Evolutionary conservation across 129 eudicot species (phyloP).

Genomic region (Gnaphalium uliginosum): DNA sequence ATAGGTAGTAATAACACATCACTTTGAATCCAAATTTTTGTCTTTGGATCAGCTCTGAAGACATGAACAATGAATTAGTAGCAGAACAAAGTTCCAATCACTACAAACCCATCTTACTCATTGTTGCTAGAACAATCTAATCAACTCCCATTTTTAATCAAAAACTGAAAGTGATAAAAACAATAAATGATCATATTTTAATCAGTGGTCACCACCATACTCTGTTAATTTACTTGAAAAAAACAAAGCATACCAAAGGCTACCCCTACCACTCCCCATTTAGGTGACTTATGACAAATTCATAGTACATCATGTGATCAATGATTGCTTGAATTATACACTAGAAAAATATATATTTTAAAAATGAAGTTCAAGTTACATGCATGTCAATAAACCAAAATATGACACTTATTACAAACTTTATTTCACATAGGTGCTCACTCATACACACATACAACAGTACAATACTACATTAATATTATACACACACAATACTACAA

Average conservation of each 20-base stretch:
- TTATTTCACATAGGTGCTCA: conserved; percentile 4
- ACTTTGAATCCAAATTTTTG: background rate
- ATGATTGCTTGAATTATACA: background rate
- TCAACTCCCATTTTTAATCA: background rate
- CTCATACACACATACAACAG: background rate
- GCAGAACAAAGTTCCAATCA: background rate
- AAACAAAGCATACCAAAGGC: background rate
- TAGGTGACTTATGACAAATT: background rate
- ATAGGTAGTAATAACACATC: no score
- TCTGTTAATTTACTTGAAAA: background rate
- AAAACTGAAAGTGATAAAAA: background rate
- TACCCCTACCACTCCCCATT: background rate
- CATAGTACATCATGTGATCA: background rate
- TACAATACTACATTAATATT: background rate
- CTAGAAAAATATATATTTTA: background rate
- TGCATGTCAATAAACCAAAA: background rate
- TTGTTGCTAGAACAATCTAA: background rate
- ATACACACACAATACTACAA: background rate
- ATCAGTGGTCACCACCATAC: background rate
- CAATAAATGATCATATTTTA: no score
- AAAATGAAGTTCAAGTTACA: background rate
- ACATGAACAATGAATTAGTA: background rate
- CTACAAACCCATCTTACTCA: background rate
- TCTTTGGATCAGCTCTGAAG: background rate
- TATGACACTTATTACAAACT: background rate